These are phyloP conservation scores for Malus sylvestris DNA, from an alignment of 306 rosid species.

Conservation along the genomic window DNA sequence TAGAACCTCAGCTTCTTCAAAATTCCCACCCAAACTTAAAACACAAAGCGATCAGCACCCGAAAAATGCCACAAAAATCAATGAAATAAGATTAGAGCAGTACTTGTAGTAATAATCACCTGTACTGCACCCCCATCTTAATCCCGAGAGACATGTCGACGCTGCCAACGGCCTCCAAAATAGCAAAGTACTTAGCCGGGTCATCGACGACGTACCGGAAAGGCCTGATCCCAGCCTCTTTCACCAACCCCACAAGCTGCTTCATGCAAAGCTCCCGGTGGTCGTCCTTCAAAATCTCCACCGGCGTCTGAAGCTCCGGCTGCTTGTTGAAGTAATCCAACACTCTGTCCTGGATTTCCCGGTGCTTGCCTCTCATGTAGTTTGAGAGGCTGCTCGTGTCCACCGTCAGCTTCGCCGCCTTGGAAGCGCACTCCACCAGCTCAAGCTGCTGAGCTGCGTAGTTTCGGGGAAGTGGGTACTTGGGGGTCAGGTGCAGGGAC, in stretches of 20 bases:
- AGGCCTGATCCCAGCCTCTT: conserved; percentile 69
- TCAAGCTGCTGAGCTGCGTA: conserved; percentile 2
- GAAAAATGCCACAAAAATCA: background rate
- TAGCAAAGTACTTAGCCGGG: conserved; percentile 65
- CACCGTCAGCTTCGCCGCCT: conserved; percentile 34
- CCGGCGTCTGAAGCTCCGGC: conserved; percentile 76
- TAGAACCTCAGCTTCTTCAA: background rate
- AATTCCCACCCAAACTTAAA: background rate
- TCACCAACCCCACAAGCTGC: conserved; percentile 66
- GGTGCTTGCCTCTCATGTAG: conserved; percentile 59
- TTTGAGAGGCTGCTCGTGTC: conserved; percentile 26
- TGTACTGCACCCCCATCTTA: conserved; percentile 89
- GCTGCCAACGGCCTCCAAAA: conserved; percentile 74
- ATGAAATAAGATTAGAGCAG: background rate
- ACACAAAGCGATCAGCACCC: background rate
- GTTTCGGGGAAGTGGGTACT: background rate
- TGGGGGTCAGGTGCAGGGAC: conserved; percentile 50
- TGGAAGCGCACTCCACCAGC: conserved; percentile 36
- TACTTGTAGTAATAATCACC: conserved; percentile 29
- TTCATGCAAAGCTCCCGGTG: conserved; percentile 78
- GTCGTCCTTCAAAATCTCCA: conserved; percentile 64
- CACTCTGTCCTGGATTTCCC: conserved; percentile 62
- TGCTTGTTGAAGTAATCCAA: conserved; percentile 51
- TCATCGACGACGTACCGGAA: conserved; percentile 47
- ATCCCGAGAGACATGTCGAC: conserved; percentile 87